Conservation (phyloP, 352 stramenopile species). For the Phytophthora pistaciae region DNA sequence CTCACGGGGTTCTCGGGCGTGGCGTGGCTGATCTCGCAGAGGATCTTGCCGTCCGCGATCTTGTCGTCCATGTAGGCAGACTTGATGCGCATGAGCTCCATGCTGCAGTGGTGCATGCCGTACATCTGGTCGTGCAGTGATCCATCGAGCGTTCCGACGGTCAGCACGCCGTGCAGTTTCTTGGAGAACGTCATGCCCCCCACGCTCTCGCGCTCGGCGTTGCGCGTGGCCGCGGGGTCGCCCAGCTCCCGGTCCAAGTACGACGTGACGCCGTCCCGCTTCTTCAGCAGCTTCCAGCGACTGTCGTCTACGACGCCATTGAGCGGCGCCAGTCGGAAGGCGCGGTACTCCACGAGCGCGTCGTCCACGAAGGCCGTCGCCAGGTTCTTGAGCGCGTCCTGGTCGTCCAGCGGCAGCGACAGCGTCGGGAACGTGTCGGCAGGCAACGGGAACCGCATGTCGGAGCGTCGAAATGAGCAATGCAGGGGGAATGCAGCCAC, state of each 20-base stretch:
- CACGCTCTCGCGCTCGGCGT: constrained; percentile 25
- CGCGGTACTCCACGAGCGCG: constrained; percentile 52
- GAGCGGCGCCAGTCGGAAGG: constrained; percentile 38
- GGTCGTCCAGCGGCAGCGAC: constrained; percentile 47
- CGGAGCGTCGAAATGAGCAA: constrained; percentile 5
- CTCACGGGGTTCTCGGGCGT: constrained; percentile 55
- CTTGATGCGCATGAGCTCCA: constrained; percentile 61
- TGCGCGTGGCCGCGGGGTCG: constrained; percentile 16
- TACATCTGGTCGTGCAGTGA: constrained; percentile 72
- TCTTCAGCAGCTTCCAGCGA: constrained; percentile 65
- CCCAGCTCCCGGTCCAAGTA: constrained; percentile 39
- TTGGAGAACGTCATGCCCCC: constrained; percentile 43
- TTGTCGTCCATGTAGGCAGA: constrained; percentile 58
- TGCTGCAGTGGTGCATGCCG: constrained; percentile 57
- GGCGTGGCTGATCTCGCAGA: constrained; percentile 43
- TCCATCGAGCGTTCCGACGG: constrained; percentile 37
- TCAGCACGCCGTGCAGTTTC: constrained; percentile 43
- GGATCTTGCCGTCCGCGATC: constrained; percentile 57
- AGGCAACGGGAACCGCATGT: constrained; percentile 47
- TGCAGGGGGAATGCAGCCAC: constrained; percentile 6
- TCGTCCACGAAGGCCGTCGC: constrained; percentile 52
- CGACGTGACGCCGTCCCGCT: constrained; percentile 33
- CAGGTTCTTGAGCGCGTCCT: constrained; percentile 44
- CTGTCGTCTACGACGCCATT: constrained; percentile 46
- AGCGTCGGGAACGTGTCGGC: constrained; percentile 53